These are phyloP conservation scores for Rhizopus delemar DNA, from an alignment of 371 early-diverging fungal genomes.

Conservation along the genomic window DNA sequence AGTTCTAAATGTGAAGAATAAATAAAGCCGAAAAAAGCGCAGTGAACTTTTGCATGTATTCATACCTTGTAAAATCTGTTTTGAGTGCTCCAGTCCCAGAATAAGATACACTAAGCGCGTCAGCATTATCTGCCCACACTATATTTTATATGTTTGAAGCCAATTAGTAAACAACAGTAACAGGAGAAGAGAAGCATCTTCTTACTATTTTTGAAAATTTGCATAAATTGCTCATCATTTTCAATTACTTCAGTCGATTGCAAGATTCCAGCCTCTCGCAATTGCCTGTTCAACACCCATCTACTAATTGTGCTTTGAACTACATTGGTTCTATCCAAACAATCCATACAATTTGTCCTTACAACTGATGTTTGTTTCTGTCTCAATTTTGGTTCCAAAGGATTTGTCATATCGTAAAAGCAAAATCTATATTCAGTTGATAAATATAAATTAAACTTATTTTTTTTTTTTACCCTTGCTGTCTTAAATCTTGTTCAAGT, in stretches of 20 bases:
- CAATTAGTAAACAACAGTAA: neutral
- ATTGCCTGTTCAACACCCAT: conserved; percentile 62
- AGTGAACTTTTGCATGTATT: neutral
- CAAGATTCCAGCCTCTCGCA: conserved; percentile 67
- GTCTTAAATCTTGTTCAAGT: conserved; percentile 61
- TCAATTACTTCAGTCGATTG: conserved; percentile 62
- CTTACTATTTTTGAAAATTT: conserved; percentile 38
- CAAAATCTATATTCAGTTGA: conserved; percentile 15
- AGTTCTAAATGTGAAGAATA: conserved; percentile 44
- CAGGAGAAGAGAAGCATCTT: neutral
- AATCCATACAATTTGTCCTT: conserved; percentile 99
- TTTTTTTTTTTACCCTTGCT: conserved; percentile 59
- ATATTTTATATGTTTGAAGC: conserved; percentile 10
- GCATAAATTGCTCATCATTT: conserved; percentile 42
- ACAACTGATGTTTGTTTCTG: conserved; percentile 79
- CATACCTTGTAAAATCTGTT: conserved; percentile 89
- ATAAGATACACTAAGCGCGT: conserved; percentile 92
- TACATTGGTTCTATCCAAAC: conserved; percentile 98
- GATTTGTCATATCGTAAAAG: conserved; percentile 19
- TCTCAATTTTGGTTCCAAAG: conserved; percentile 20
- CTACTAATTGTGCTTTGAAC: conserved; percentile 90
- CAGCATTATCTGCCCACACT: conserved; percentile 99
- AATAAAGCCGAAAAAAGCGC: neutral
- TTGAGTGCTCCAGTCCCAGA: conserved; percentile 98
- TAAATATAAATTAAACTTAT: neutral